phyloP scores from a whole-genome alignment of 305 asterid species.

The Solanum hybrid region DNA sequence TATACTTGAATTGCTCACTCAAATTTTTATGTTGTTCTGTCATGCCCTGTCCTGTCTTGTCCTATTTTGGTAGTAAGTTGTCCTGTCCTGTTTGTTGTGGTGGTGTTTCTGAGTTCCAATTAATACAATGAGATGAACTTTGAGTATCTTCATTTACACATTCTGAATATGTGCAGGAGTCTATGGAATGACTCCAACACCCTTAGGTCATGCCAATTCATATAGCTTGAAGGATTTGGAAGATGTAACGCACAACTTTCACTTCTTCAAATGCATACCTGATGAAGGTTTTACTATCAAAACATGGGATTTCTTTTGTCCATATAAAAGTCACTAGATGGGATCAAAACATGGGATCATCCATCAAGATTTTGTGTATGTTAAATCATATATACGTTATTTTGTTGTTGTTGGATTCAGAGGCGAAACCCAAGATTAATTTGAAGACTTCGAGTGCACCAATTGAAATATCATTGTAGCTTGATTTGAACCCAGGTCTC shows the following conservation, averaged over 20 bases:
- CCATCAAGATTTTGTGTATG: neutral
- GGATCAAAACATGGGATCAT: neutral
- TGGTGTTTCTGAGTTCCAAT: too few relatives aligned
- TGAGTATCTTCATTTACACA: too few relatives aligned
- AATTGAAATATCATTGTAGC: too few relatives aligned
- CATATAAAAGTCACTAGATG: neutral
- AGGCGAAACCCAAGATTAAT: too few relatives aligned
- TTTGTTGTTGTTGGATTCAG: neutral
- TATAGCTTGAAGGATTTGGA: neutral
- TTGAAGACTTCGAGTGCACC: too few relatives aligned
- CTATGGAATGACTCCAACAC: neutral
- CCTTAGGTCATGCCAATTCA: neutral
- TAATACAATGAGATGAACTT: too few relatives aligned
- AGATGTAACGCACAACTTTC: neutral
- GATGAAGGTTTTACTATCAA: neutral
- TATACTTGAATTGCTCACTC: too few relatives aligned
- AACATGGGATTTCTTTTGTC: neutral
- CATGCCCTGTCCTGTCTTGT: too few relatives aligned
- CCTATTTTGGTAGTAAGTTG: too few relatives aligned
- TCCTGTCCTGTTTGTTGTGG: too few relatives aligned
- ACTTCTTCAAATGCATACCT: neutral
- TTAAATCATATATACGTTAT: neutral
- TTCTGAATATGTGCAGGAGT: neutral
- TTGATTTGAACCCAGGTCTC: too few relatives aligned
- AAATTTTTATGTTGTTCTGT: too few relatives aligned